Conservation (phyloP, 306 rosid species). For the Cucurbita moschata region DNA sequence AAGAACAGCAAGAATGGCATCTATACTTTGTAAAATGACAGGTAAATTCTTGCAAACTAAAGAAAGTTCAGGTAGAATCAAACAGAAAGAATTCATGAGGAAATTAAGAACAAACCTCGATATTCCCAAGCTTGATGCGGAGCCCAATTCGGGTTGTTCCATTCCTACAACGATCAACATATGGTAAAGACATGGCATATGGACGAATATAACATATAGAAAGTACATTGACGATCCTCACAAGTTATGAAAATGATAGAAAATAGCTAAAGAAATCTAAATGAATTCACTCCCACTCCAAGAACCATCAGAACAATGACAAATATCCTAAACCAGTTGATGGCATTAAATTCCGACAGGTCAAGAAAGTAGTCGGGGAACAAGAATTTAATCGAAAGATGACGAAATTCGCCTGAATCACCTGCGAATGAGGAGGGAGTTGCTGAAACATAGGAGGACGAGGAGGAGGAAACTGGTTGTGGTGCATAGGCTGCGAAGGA, state of each 20-base stretch:
- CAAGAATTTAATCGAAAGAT: background rate
- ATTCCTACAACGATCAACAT: slow-evolving; percentile 35
- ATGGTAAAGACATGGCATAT: background rate
- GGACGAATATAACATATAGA: background rate
- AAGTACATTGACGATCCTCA: background rate
- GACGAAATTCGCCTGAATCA: slow-evolving; percentile 7
- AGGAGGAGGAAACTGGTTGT: slow-evolving; percentile 39
- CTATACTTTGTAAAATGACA: background rate
- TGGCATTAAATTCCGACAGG: background rate
- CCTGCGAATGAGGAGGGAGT: slow-evolving; percentile 48
- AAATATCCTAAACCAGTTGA: background rate
- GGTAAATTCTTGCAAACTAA: background rate
- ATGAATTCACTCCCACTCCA: background rate
- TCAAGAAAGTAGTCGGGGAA: background rate
- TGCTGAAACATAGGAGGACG: slow-evolving; percentile 31
- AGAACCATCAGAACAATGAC: background rate
- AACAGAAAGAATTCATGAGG: background rate
- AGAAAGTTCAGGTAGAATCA: background rate
- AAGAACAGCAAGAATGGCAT: background rate
- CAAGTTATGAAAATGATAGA: background rate
- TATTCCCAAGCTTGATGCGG: slow-evolving; percentile 44
- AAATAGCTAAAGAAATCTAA: background rate
- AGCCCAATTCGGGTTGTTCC: slow-evolving; percentile 58
- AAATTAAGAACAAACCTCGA: slow-evolving; percentile 32
- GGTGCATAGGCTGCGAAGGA: slow-evolving; percentile 26